phyloP scores from a whole-genome alignment of 108 stramenopile genomes.

The Skeletonema menzelii region DNA sequence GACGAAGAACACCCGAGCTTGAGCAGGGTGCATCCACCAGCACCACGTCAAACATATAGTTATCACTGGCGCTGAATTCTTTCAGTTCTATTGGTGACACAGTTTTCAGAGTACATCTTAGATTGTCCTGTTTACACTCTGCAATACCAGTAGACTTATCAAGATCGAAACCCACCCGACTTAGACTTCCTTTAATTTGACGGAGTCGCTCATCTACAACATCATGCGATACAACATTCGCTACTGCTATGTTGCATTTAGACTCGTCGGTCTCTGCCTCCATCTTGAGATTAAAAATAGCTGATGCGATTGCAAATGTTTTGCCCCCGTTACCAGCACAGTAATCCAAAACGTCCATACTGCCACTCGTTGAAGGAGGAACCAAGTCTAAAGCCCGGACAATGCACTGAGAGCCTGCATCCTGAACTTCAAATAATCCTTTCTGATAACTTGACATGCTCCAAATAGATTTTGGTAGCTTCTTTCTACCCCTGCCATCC shows the following conservation, averaged over 20 bases:
- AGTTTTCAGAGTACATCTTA: slow-evolving; percentile 19
- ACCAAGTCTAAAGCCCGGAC: slow-evolving; percentile 36
- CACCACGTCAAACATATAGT: slow-evolving; percentile 52
- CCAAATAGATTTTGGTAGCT: slow-evolving; percentile 51
- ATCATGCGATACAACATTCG: slow-evolving; percentile 51
- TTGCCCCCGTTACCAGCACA: slow-evolving; percentile 65
- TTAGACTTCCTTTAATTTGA: slow-evolving; percentile 53
- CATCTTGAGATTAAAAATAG: slow-evolving; percentile 2
- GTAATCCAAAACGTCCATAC: slow-evolving; percentile 46
- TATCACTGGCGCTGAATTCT: background rate
- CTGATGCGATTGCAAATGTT: slow-evolving; percentile 47
- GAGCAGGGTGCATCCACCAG: slow-evolving; percentile 61
- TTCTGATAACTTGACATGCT: slow-evolving; percentile 48
- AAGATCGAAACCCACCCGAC: slow-evolving; percentile 35
- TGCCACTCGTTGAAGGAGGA: background rate
- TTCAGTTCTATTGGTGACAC: slow-evolving; percentile 16
- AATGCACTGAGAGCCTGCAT: slow-evolving; percentile 57
- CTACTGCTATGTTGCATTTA: background rate
- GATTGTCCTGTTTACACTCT: background rate
- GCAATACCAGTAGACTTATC: background rate
- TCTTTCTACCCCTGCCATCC: background rate
- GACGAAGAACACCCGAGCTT: slow-evolving; percentile 45
- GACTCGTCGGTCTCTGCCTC: background rate
- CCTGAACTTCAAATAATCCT: slow-evolving; percentile 61
- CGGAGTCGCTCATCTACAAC: slow-evolving; percentile 40